Evolutionary conservation across 805 yeast genomes (phyloP).

Genomic region (Nakazawaea wyomingensis): DNA sequence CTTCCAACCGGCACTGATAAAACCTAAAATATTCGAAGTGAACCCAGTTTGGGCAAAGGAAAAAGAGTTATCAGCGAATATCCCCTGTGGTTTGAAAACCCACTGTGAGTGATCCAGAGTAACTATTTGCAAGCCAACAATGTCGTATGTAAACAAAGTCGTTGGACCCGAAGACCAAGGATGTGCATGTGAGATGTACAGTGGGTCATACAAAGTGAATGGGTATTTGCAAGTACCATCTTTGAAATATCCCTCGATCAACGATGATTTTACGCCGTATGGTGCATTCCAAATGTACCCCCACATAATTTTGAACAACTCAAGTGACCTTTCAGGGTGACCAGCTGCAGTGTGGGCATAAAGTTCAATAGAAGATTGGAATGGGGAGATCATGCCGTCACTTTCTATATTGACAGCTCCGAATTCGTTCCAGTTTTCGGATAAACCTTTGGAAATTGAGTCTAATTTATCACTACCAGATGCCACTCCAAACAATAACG

Average conservation of each 20-base stretch:
- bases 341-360: slow-evolving; percentile 10
- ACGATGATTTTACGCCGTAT: slow-evolving; percentile 12
- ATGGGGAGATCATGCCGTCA: slow-evolving; percentile 13
- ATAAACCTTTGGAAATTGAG: slow-evolving; percentile 10
- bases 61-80: slow-evolving; percentile 4
- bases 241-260: slow-evolving; percentile 13
- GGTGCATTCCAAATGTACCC: slow-evolving; percentile 15
- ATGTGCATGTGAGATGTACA: slow-evolving; percentile 14
- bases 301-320: slow-evolving; percentile 13
- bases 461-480: slow-evolving; percentile 4
- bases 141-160: slow-evolving; percentile 9
- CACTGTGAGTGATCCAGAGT: slow-evolving; percentile 8
- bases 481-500: slow-evolving; percentile 7
- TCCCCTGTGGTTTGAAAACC: slow-evolving; percentile 11
- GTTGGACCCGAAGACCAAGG: slow-evolving; percentile 14
- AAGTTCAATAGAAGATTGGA: slow-evolving; percentile 11
- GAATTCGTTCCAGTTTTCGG: slow-evolving; percentile 12
- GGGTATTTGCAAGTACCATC: slow-evolving; percentile 15
- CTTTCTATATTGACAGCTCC: slow-evolving; percentile 13
- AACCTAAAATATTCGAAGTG: slow-evolving; percentile 11
- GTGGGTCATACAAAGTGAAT: slow-evolving; percentile 12
- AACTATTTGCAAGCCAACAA: slow-evolving; percentile 10
- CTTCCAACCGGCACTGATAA: slow-evolving; percentile 13
- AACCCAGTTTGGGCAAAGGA: slow-evolving; percentile 13
- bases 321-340: slow-evolving; percentile 12